Conservation (phyloP, 768 basidiomycete genomes). For the Mycena amicta region DNA sequence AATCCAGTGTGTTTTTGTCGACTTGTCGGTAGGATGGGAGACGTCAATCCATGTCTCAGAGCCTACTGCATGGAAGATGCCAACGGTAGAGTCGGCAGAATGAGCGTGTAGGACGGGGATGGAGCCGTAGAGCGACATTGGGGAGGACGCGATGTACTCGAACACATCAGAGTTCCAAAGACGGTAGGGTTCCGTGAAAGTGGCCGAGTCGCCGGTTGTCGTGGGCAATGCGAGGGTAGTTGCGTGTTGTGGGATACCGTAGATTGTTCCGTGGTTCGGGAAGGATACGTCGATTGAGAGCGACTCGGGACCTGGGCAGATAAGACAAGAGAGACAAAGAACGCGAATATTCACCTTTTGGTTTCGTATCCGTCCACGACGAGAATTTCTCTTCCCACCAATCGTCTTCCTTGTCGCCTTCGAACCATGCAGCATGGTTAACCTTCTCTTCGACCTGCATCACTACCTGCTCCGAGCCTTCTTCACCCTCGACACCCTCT, state of each 20-base stretch:
- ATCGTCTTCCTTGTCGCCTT: constrained; percentile 80
- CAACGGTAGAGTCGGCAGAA: constrained; percentile 83
- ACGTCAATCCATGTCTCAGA: constrained; percentile 98
- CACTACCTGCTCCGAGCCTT: constrained; percentile 49
- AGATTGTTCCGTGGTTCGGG: constrained; percentile 88
- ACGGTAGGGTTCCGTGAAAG: constrained; percentile 89
- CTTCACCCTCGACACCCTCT: constrained; percentile 46
- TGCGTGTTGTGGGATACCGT: constrained; percentile 96
- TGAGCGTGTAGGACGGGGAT: constrained; percentile 96
- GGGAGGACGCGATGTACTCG: constrained; percentile 84
- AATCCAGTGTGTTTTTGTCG: constrained; percentile 93
- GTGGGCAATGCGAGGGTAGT: constrained; percentile 86
- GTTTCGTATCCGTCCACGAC: constrained; percentile 91
- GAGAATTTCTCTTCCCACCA: constrained; percentile 90
- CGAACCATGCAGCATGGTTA: constrained; percentile 77
- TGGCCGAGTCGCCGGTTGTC: constrained; percentile 76
- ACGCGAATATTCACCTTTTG: constrained; percentile 68
- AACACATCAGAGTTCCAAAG: constrained; percentile 96
- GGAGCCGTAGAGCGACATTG: constrained; percentile 86
- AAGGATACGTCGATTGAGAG: constrained; percentile 91
- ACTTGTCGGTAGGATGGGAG: constrained; percentile 62
- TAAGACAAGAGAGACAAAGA: constrained; percentile 1
- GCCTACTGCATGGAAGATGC: constrained; percentile 81
- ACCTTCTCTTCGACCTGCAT: constrained; percentile 37
- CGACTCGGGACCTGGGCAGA: constrained; percentile 84